Evolutionary conservation across 2,329 filamentous ascomycete genomes (phyloP).

Genomic region (Penicillium griseofulvum): DNA sequence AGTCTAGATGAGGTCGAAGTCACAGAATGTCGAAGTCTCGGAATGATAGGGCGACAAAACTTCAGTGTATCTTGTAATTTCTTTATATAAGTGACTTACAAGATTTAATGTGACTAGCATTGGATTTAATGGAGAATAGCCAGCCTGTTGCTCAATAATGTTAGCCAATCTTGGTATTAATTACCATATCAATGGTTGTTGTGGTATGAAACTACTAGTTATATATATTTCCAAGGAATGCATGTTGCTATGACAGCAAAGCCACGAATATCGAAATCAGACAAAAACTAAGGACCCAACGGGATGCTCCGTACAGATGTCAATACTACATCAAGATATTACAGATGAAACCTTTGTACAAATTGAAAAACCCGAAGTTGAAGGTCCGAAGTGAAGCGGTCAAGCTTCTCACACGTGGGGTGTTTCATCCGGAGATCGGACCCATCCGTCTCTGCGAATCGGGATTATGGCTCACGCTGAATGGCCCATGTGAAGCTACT

Average conservation of each 20-base stretch:
- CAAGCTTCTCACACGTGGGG: slow-evolving; percentile 33
- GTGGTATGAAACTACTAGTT: background rate
- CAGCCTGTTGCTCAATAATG: fast-evolving
- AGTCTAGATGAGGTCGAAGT: background rate
- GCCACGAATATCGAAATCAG: background rate
- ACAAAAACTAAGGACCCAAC: background rate
- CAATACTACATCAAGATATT: background rate
- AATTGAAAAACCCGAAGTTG: background rate
- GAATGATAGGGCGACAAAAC: background rate
- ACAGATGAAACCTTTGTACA: background rate
- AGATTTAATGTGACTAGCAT: background rate
- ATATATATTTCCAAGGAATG: background rate
- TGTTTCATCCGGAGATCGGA: slow-evolving; percentile 23
- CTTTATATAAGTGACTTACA: background rate
- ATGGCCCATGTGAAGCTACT: slow-evolving; percentile 9
- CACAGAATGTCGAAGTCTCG: background rate
- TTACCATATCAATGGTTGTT: background rate
- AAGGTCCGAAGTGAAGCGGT: slow-evolving; percentile 15
- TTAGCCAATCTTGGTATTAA: background rate
- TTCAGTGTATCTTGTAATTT: background rate
- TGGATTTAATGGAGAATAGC: background rate
- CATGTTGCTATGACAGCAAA: background rate
- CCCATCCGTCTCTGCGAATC: slow-evolving; percentile 9
- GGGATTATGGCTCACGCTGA: slow-evolving; percentile 4
- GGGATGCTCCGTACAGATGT: too few relatives aligned